A percentile compares a stretch with the other conserved stretches of the same genome.
phyloP scores from a whole-genome alignment of 805 yeast species.

The Priceomyces carsonii region DNA sequence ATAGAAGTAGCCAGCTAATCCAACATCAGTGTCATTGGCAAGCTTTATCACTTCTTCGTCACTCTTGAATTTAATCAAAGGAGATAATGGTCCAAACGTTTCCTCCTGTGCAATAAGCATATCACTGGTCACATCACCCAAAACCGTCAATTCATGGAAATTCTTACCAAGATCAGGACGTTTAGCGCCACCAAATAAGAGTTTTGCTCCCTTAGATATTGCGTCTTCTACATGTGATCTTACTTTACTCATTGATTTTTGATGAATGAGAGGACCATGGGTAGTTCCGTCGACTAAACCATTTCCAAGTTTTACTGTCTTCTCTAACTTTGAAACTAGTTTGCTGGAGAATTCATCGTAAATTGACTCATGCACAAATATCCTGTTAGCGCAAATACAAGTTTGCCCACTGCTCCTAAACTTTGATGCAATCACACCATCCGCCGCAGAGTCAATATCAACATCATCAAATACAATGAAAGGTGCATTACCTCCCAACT shows the following conservation, averaged over 20 bases:
- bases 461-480: slow-evolving; percentile 63
- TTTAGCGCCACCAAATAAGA: slow-evolving; percentile 60
- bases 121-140: slow-evolving; percentile 56
- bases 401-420: slow-evolving; percentile 67
- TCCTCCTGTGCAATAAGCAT: slow-evolving; percentile 68
- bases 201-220: slow-evolving; percentile 58
- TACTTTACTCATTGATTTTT: slow-evolving; percentile 62
- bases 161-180: slow-evolving; percentile 57
- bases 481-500: slow-evolving; percentile 71
- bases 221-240: slow-evolving; percentile 67
- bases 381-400: slow-evolving; percentile 63
- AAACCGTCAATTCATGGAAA: slow-evolving; percentile 69
- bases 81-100: slow-evolving; percentile 81
- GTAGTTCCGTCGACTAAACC: slow-evolving; percentile 61
- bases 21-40: slow-evolving; percentile 71
- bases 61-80: slow-evolving; percentile 61
- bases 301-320: slow-evolving; percentile 55
- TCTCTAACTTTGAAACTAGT: slow-evolving; percentile 38
- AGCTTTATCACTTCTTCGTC: slow-evolving; percentile 61
- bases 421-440: slow-evolving; percentile 52
- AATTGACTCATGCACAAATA: slow-evolving; percentile 54
- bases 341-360: slow-evolving; percentile 48
- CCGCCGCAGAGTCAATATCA: slow-evolving; percentile 55
- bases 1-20: slow-evolving; percentile 77
- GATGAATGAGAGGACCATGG: slow-evolving; percentile 76